These are phyloP conservation scores for Stentor roeselii DNA, from an alignment of 73 alveolate species.

Conservation along the genomic window DNA sequence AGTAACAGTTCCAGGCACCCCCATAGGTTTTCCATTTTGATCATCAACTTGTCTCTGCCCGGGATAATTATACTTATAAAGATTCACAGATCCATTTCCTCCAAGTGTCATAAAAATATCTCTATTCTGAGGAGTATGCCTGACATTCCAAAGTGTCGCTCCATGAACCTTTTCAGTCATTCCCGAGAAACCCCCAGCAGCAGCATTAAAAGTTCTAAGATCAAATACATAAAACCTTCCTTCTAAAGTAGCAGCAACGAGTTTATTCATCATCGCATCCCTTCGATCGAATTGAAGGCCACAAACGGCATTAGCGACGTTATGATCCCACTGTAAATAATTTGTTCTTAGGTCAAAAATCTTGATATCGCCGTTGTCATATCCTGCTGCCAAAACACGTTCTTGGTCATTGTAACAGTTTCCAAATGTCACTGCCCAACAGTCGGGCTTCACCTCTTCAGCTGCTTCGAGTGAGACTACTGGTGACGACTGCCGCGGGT, in stretches of 20 bases:
- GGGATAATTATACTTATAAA: slow-evolving; percentile 96
- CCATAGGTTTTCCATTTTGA: slow-evolving; percentile 89
- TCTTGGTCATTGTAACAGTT: slow-evolving; percentile 34
- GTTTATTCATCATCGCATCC: slow-evolving; percentile 95
- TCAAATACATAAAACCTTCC: slow-evolving; percentile 95
- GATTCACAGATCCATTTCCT: slow-evolving; percentile 93
- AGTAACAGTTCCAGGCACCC: slow-evolving; percentile 95
- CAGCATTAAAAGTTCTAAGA: slow-evolving; percentile 92
- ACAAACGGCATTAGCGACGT: slow-evolving; percentile 96
- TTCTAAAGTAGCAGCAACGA: slow-evolving; percentile 70
- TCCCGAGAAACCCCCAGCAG: slow-evolving; percentile 94
- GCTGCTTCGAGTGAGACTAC: slow-evolving; percentile 98
- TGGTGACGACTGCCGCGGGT: slow-evolving; percentile 97
- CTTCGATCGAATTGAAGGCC: slow-evolving; percentile 96
- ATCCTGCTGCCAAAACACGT: slow-evolving; percentile 88
- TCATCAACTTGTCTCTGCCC: slow-evolving; percentile 93
- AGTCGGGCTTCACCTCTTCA: slow-evolving; percentile 97
- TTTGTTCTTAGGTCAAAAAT: slow-evolving; percentile 95
- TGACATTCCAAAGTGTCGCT: slow-evolving; percentile 98
- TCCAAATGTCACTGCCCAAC: slow-evolving; percentile 96
- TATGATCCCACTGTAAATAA: slow-evolving; percentile 95
- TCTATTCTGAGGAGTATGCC: slow-evolving; percentile 97
- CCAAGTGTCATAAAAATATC: slow-evolving; percentile 92
- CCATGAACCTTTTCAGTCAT: slow-evolving; percentile 94
- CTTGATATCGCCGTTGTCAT: slow-evolving; percentile 99